A percentile compares a stretch with the other conserved stretches of the same genome.
Evolutionary conservation across 257 asterid genomes (phyloP).

Genomic region (Solanum gracilifrons): DNA sequence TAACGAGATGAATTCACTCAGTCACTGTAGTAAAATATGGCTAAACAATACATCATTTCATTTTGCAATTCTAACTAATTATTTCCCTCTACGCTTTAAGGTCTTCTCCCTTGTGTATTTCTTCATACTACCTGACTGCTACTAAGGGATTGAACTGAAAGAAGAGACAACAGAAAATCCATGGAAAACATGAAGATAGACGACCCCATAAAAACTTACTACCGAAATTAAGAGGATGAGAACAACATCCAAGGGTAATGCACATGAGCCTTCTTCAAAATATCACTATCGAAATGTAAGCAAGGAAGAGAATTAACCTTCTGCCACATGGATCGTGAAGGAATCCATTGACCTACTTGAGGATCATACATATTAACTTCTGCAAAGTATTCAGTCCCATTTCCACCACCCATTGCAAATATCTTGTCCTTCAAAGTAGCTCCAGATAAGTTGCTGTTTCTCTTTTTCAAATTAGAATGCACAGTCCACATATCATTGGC

Average conservation of each 20-base stretch:
- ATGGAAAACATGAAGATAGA: neutral
- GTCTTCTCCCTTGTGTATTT: neutral
- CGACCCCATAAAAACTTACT: neutral
- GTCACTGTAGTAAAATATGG: neutral
- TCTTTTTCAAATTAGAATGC: conserved; percentile 39
- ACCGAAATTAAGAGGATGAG: neutral
- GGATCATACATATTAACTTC: conserved; percentile 71
- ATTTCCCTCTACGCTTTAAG: neutral
- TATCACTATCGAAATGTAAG: neutral
- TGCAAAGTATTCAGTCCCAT: conserved; percentile 48
- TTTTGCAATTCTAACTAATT: neutral
- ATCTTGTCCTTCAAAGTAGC: conserved; percentile 45
- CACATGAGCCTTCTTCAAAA: neutral
- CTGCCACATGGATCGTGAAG: conserved; percentile 64
- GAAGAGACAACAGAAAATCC: neutral
- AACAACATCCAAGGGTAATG: neutral
- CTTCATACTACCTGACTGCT: neutral
- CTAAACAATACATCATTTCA: neutral
- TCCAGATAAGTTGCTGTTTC: conserved; percentile 63
- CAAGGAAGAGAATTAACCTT: conserved; percentile 33
- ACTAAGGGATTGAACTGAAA: neutral
- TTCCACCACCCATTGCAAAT: conserved; percentile 75
- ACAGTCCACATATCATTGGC: conserved; percentile 44
- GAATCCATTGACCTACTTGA: conserved; percentile 63
- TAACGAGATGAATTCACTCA: neutral